Evolutionary conservation across 306 rosid species (phyloP).

Genomic region (Castanea mollissima): DNA sequence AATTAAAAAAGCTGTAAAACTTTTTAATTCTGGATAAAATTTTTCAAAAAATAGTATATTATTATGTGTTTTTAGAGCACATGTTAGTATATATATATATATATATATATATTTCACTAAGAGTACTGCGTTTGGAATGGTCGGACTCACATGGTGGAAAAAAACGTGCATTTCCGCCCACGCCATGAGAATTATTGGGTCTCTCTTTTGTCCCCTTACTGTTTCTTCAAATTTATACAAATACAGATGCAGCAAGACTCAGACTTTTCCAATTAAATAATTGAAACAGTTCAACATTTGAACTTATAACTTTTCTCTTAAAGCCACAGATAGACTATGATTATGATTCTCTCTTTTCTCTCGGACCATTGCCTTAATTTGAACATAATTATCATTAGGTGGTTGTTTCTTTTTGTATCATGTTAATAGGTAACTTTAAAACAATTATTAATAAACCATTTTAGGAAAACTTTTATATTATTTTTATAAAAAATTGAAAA

Average conservation of each 20-base stretch:
- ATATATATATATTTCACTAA: too few relatives aligned
- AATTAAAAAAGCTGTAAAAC: too few relatives aligned
- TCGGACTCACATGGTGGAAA: constrained; percentile 46
- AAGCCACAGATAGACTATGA: background rate
- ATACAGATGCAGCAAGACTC: background rate
- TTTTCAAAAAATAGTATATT: too few relatives aligned
- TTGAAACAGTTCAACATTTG: constrained; percentile 3
- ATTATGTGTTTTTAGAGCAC: too few relatives aligned
- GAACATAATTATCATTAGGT: background rate
- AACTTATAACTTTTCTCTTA: background rate
- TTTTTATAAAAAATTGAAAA: too few relatives aligned
- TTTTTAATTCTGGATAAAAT: too few relatives aligned
- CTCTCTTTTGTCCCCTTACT: constrained; percentile 15
- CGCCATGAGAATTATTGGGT: constrained; percentile 19
- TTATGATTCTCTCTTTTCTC: background rate
- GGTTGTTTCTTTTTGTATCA: background rate
- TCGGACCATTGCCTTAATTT: background rate
- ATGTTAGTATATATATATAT: too few relatives aligned
- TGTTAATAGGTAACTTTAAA: fast-evolving
- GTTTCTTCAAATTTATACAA: background rate
- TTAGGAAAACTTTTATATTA: fast-evolving
- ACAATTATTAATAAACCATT: too few relatives aligned
- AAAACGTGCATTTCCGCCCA: constrained; percentile 19
- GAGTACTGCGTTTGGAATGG: constrained; percentile 20
- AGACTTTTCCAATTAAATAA: background rate